Conservation (phyloP, 345 rosid genomes). For the Gynandropsis gynandra region DNA sequence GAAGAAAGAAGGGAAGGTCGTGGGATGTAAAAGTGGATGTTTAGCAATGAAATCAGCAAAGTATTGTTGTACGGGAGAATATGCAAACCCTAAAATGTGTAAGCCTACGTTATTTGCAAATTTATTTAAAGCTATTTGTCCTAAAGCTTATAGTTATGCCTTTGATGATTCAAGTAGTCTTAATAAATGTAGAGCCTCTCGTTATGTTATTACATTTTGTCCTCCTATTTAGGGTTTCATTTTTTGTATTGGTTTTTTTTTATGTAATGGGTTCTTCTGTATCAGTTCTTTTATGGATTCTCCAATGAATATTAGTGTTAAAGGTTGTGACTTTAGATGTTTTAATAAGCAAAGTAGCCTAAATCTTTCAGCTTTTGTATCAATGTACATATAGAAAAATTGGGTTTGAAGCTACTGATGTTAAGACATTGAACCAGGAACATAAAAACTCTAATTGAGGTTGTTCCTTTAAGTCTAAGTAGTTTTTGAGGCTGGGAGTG, state of each 20-base stretch:
- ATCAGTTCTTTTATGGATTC: no score
- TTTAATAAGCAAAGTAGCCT: no score
- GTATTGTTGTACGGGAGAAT: conserved; percentile 86
- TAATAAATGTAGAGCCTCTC: conserved; percentile 78
- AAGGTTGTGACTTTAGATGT: no score
- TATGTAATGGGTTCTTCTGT: neutral
- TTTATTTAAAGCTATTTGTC: conserved; percentile 88
- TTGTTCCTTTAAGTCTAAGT: no score
- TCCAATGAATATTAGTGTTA: no score
- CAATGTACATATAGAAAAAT: no score
- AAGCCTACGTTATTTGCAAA: conserved; percentile 77
- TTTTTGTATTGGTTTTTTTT: neutral
- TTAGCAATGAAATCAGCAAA: conserved; percentile 85
- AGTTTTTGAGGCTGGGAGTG: no score
- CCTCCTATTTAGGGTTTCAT: conserved; percentile 36
- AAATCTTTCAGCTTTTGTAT: no score
- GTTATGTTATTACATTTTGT: conserved; percentile 86
- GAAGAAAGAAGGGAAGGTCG: conserved; percentile 47
- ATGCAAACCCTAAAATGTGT: conserved; percentile 57
- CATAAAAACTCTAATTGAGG: no score
- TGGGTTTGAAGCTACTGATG: no score
- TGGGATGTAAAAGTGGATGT: conserved; percentile 93
- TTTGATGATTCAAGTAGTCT: conserved; percentile 88
- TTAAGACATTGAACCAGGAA: no score
- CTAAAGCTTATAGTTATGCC: conserved; percentile 87